phyloP scores from a whole-genome alignment of 2,329 filamentous ascomycete genomes.

The Corynespora cassiicola region DNA sequence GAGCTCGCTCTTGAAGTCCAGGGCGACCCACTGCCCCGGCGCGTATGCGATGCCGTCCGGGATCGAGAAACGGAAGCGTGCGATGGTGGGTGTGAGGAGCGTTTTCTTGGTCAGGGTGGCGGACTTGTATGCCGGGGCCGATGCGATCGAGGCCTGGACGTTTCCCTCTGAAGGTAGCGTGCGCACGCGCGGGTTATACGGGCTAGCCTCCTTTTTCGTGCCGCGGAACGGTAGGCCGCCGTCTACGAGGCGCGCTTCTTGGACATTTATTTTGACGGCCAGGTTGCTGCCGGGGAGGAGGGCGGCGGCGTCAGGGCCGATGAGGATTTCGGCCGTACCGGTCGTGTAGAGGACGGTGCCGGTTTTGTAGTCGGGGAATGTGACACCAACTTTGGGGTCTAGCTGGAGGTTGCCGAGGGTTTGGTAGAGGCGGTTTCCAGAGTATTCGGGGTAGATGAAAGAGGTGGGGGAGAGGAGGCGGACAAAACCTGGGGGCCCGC shows the following conservation, averaged over 20 bases:
- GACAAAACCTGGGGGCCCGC: constrained; percentile 76
- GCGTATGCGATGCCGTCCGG: constrained; percentile 57
- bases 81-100: constrained; percentile 69
- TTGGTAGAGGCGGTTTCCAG: constrained; percentile 84
- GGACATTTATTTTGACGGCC: constrained; percentile 71
- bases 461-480: constrained; percentile 68
- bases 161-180: constrained; percentile 66
- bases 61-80: constrained; percentile 67
- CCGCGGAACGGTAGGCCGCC: constrained; percentile 74
- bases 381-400: constrained; percentile 72
- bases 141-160: constrained; percentile 20
- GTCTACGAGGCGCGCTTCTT: constrained; percentile 66
- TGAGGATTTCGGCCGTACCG: constrained; percentile 70
- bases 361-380: constrained; percentile 75
- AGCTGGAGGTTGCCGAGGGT: constrained; percentile 77
- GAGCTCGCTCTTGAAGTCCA: constrained; percentile 74
- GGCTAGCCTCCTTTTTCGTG: constrained; percentile 64
- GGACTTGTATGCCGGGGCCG: constrained; percentile 32
- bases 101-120: constrained; percentile 67
- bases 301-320: constrained; percentile 66
- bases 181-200: constrained; percentile 80
- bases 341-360: constrained; percentile 78
- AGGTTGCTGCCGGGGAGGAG: constrained; percentile 75
- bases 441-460: constrained; percentile 82
- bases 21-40: constrained; percentile 78